Evolutionary conservation across 1,139 yeast genomes (phyloP), one percentile per base, ranked within the genome.

Genomic region (Spencermartinsiella ligniputridi): DNA sequence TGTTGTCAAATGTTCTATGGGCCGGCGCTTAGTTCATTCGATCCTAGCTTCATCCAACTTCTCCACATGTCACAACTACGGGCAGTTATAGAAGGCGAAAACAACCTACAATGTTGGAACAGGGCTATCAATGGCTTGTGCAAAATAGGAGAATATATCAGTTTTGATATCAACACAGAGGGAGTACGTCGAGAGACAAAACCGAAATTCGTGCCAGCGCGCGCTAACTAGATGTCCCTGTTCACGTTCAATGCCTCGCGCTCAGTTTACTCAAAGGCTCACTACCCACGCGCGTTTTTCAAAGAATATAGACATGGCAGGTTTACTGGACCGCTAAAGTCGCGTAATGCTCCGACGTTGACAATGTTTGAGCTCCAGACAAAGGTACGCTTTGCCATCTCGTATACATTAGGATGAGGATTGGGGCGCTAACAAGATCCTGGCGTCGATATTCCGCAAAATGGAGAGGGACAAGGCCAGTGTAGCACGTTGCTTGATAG

Each of bases 321-420:
- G 18, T 37, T 20, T 25, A 32, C 12, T 36, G 18, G 21, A 18
- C 25, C 39, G 29, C 16, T 20, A 9, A 12, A 37, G 22, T 35
- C 38, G 18, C 35, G 45, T 21, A 32, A 24, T 24, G 44, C 15
- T 16, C 18, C 40, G 5, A 16, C 38, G 13, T 8, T 34, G 30
- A 27, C 53, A 20, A 35, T 45, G 21, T 54, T 54, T 39, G 55
- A 52, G 47, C 45, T 54, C 8, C 56, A 52, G 35, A 39, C 55
- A 29, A 50, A 51, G 44, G 49, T 27, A 5, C 15, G 32, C n/a
- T n/a, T n/a, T n/a, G 37, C 30, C 37, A 3, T 16, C n/a, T 13
- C 15, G 15, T 13, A 12, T 6, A 15, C 29, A 6, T n/a, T 29
- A 5, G 29, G 21, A 11, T 21, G 13, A n/a, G 42, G 30, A 12